Percentiles rank a stretch among this genome's conserved stretches.
phyloP scores from a whole-genome alignment of 1,284 basidiomycete genomes.

The Inonotus hispidus region DNA sequence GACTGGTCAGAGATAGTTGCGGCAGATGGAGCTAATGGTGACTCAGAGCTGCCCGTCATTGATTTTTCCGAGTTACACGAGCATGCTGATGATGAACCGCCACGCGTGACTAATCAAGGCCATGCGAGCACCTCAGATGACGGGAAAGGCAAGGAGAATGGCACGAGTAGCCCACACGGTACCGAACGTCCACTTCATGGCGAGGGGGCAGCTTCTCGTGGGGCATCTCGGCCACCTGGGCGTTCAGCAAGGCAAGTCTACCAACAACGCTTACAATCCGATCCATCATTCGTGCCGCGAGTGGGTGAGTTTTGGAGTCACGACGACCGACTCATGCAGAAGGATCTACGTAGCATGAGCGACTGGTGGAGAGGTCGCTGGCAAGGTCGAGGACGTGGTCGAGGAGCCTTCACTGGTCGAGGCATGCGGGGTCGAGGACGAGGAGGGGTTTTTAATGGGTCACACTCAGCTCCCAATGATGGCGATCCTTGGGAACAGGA shows the following conservation, averaged over 20 bases:
- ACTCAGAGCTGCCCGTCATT: constrained; percentile 66
- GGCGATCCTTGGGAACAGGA: constrained; percentile 22
- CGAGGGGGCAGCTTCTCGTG: background rate
- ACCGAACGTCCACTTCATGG: constrained; percentile 1
- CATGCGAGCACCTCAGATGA: constrained; percentile 30
- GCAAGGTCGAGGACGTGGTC: constrained; percentile 61
- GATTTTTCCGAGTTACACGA: constrained; percentile 67
- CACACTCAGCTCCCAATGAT: constrained; percentile 11
- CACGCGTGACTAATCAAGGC: constrained; percentile 16
- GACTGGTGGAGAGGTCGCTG: constrained; percentile 79
- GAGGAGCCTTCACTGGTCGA: constrained; percentile 37
- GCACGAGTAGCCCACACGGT: constrained; percentile 2
- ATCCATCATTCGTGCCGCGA: constrained; percentile 81
- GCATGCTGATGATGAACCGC: constrained; percentile 29
- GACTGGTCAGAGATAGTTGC: constrained; percentile 82
- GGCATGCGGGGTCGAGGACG: constrained; percentile 51
- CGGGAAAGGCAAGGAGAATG: constrained; percentile 16
- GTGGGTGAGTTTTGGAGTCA: constrained; percentile 91
- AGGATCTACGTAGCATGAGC: constrained; percentile 67
- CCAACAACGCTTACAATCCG: constrained; percentile 67
- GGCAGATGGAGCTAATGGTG: constrained; percentile 54
- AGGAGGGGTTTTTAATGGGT: constrained; percentile 34
- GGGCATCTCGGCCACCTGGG: constrained; percentile 36
- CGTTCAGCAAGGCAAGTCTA: constrained; percentile 71
- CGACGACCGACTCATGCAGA: constrained; percentile 77